Percentiles rank a stretch among this genome's conserved stretches.
These are phyloP conservation scores for Suhomyces yuchorum DNA, from an alignment of 1,139 yeast genomes.

Conservation along the genomic window DNA sequence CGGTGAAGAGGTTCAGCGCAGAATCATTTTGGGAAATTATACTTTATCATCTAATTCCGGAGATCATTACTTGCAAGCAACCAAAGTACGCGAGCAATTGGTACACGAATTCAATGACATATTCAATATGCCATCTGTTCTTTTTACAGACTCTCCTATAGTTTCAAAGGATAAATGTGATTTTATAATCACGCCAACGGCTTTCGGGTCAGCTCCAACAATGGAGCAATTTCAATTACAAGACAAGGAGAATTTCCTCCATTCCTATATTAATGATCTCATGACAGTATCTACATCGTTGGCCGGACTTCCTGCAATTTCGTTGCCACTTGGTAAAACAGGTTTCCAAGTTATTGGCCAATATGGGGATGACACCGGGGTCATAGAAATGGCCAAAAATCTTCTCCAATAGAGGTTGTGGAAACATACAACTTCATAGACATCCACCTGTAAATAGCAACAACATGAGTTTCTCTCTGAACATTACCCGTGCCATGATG, in stretches of 20 bases:
- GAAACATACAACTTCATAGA: too few species aligned
- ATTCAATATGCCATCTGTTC: slow-evolving; percentile 54
- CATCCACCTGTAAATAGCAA: slow-evolving; percentile 18
- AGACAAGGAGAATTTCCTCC: slow-evolving; percentile 50
- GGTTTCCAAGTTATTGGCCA: slow-evolving; percentile 84
- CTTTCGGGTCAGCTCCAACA: slow-evolving; percentile 60
- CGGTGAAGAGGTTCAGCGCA: slow-evolving; percentile 79
- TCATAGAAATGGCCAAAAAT: slow-evolving; percentile 35
- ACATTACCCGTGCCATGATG: not conserved
- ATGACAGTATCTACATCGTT: slow-evolving; percentile 88
- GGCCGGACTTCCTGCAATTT: slow-evolving; percentile 86
- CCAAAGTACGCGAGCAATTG: slow-evolving; percentile 59
- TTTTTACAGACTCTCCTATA: slow-evolving; percentile 8
- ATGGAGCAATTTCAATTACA: slow-evolving; percentile 41
- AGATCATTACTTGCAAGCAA: slow-evolving; percentile 82
- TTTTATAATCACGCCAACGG: slow-evolving; percentile 71
- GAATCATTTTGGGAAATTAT: slow-evolving; percentile 84
- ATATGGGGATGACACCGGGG: slow-evolving; percentile 72
- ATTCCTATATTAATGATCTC: slow-evolving; percentile 76
- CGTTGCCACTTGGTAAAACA: slow-evolving; percentile 61
- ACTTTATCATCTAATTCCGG: slow-evolving; percentile 75
- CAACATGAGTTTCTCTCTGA: too few species aligned
- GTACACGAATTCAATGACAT: slow-evolving; percentile 66
- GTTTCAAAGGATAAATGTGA: slow-evolving; percentile 53
- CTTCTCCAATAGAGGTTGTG: not conserved